These are phyloP conservation scores for Saccharata proteae DNA, from an alignment of 2,329 filamentous ascomycete genomes.

Conservation along the genomic window DNA sequence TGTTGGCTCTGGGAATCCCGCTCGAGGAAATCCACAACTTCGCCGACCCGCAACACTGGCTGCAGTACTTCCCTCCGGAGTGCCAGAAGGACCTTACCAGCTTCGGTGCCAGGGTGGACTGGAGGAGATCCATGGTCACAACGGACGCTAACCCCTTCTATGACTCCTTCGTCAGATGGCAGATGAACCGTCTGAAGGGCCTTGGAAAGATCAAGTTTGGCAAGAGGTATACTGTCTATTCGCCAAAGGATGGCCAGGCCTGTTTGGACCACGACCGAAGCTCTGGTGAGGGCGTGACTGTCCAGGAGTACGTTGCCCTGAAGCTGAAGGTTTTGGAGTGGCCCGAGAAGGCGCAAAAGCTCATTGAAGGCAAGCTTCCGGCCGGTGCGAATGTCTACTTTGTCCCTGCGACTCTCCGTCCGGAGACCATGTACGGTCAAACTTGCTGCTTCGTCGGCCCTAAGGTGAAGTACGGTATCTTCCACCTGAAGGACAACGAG, in stretches of 20 bases:
- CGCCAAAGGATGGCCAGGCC: slow-evolving; percentile 75
- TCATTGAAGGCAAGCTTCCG: slow-evolving; percentile 67
- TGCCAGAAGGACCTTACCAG: slow-evolving; percentile 68
- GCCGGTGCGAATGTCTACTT: slow-evolving; percentile 72
- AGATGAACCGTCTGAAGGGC: slow-evolving; percentile 86
- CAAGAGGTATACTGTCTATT: slow-evolving; percentile 88
- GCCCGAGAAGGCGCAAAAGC: slow-evolving; percentile 61
- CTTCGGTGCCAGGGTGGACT: slow-evolving; percentile 81
- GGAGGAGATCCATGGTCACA: slow-evolving; percentile 84
- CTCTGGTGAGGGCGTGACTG: slow-evolving; percentile 67
- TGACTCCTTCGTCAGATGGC: slow-evolving; percentile 90
- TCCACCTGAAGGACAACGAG: slow-evolving; percentile 54
- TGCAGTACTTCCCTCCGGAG: slow-evolving; percentile 79
- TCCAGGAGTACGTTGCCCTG: slow-evolving; percentile 85
- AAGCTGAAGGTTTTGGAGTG: slow-evolving; percentile 89
- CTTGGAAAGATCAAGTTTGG: slow-evolving; percentile 89
- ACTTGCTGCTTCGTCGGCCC: slow-evolving; percentile 92
- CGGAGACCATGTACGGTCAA: slow-evolving; percentile 98
- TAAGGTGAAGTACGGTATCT: slow-evolving; percentile 79
- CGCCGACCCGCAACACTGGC: slow-evolving; percentile 82
- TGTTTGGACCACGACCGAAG: slow-evolving; percentile 81
- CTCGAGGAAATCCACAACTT: slow-evolving; percentile 85
- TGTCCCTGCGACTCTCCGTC: slow-evolving; percentile 79
- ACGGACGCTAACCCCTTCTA: slow-evolving; percentile 97
- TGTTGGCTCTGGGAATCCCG: slow-evolving; percentile 81